Base-by-base conservation (phyloP, 345 rosid genomes). In the Kernera saxatilis region DNA sequence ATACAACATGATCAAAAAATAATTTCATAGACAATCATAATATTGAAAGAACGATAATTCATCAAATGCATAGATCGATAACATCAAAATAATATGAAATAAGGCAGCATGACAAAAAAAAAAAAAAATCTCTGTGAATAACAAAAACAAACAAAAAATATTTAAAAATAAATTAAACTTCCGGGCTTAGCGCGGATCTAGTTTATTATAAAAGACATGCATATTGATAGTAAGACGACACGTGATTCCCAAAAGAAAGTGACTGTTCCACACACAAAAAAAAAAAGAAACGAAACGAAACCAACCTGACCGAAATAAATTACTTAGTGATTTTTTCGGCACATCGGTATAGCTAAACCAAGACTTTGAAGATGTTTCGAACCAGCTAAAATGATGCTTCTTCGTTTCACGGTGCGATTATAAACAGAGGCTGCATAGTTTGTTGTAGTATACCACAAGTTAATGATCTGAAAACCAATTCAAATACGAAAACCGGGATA, bases 381-480 rank as follows among this genome's bases (percentile, higher is more conserved):
- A 70, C 41, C 32, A 56, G 64, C 54, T 58, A 39, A 40, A 39
- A 30, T 23, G 54, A 52, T 40, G 50, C 26, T 48, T 49, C 33
- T 10, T 37, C 54, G 22, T 48, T 62, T 85, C 86, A 91, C 7
- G 95, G 89, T 23, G 32, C 83, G 67, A 94, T 88, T 29, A 77
- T 75, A 75, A 91, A 83, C 48, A 94, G 84, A 54, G 96, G 95
- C 97, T 89, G 97, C 90, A 80, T 0, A n/a, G 15, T 44, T 72
- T 55, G 25, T 55, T 14, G 13, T 36, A 43, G 4, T 15, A 43
- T 51, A 52, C 44, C 35, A 36, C 8, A 39, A 30, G 32, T 69
- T 46, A 76, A 30, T 40, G 21, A 37, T 46, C 45, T n/a, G 26
- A 53, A 68, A 26, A 61, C 36, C 45, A 4, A 13, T 2, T 7